Percentiles rank a stretch among this genome's conserved stretches.
These are phyloP conservation scores for Podosphaera xanthii DNA, from an alignment of 2,329 filamentous ascomycete genomes.

Conservation along the genomic window DNA sequence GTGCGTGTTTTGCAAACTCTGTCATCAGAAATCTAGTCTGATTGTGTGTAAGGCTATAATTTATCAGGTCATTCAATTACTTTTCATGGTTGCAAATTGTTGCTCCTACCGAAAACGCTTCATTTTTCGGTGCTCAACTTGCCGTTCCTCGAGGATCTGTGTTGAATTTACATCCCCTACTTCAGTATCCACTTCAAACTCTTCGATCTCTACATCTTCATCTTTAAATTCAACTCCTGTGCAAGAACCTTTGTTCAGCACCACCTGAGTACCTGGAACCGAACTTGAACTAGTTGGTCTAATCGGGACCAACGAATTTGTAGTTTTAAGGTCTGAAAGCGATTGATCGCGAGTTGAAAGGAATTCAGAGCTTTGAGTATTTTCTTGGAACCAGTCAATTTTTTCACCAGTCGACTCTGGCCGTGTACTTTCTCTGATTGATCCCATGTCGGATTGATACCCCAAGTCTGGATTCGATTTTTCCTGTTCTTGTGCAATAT, in stretches of 20 bases:
- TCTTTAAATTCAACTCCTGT: constrained; percentile 12
- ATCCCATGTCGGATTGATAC: constrained; percentile 13
- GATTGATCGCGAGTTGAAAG: constrained; percentile 20
- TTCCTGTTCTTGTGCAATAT: constrained; percentile 7
- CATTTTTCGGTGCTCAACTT: constrained; percentile 39
- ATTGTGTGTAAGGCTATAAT: constrained; percentile 61
- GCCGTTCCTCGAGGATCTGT: constrained; percentile 32
- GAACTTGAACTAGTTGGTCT: constrained; percentile 21
- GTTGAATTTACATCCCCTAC: constrained; percentile 21
- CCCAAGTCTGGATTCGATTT: constrained; percentile 11
- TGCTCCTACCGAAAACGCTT: constrained; percentile 50
- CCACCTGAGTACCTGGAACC: constrained; percentile 17
- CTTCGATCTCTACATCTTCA: constrained; percentile 28
- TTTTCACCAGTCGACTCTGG: constrained; percentile 10
- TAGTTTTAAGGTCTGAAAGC: constrained; percentile 19
- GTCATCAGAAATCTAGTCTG: constrained; percentile 97
- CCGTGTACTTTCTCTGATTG: constrained; percentile 10
- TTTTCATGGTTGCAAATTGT: background rate
- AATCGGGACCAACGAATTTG: constrained; percentile 17
- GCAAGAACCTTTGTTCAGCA: constrained; percentile 25
- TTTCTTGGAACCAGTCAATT: constrained; percentile 14
- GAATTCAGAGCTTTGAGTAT: constrained; percentile 7
- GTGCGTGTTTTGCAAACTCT: constrained; percentile 84
- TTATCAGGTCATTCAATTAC: constrained; percentile 16
- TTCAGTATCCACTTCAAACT: constrained; percentile 28